Evolutionary conservation across 177 flowering plant genomes (phyloP).

Genomic region (Vitis hybrid): DNA sequence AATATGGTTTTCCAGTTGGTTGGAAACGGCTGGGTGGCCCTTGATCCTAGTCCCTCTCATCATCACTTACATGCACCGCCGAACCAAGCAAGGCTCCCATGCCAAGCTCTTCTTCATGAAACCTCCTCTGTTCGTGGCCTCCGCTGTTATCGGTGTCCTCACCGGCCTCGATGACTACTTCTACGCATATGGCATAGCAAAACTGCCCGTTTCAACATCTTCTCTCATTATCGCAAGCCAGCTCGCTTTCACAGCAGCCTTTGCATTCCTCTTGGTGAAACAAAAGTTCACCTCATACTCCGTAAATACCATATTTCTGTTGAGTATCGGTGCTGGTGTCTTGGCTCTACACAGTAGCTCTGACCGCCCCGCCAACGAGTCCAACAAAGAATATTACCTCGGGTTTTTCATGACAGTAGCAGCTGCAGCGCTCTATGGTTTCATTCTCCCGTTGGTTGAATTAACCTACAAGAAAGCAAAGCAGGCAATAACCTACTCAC

Average conservation of each 20-base stretch:
- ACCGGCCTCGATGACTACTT: conserved; percentile 61
- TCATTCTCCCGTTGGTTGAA: conserved; percentile 70
- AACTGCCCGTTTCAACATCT: conserved; percentile 59
- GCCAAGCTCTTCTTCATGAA: conserved; percentile 34
- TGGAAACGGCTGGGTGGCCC: conserved; percentile 52
- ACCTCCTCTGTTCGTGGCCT: conserved; percentile 24
- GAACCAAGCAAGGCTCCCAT: background rate
- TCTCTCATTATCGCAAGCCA: conserved; percentile 49
- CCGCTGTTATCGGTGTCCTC: conserved; percentile 38
- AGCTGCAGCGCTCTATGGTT: conserved; percentile 62
- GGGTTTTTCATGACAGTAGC: conserved; percentile 66
- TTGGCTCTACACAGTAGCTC: conserved; percentile 49
- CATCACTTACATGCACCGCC: conserved; percentile 32
- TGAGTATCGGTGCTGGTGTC: conserved; percentile 55
- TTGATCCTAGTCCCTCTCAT: conserved; percentile 42
- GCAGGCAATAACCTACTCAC: conserved; percentile 34
- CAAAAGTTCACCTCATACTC: conserved; percentile 68
- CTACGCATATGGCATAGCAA: conserved; percentile 50
- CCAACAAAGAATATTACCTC: conserved; percentile 28
- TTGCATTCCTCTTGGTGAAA: conserved; percentile 54
- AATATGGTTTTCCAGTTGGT: conserved; percentile 55
- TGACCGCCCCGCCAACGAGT: conserved; percentile 49
- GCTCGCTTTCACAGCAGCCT: conserved; percentile 53
- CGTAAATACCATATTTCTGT: conserved; percentile 52
- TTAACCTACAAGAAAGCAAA: conserved; percentile 55